These are phyloP conservation scores for Cladosporium sphaerospermum DNA, from an alignment of 2,329 filamentous ascomycete species.

Conservation along the genomic window DNA sequence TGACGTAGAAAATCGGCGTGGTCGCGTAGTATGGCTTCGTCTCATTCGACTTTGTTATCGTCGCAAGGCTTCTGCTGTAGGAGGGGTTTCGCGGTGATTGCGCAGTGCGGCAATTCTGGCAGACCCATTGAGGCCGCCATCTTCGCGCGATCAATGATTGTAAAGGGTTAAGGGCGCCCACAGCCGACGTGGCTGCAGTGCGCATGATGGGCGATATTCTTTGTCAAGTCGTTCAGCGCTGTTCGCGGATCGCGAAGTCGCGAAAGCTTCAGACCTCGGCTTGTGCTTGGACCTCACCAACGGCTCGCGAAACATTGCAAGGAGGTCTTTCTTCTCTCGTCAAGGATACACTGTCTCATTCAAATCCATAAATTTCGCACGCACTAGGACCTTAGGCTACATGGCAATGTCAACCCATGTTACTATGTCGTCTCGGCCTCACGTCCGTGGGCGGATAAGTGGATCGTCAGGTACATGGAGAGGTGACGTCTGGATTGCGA, in stretches of 20 bases:
- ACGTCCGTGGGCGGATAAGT: neutral
- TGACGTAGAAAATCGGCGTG: slow-evolving; percentile 98
- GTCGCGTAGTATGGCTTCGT: slow-evolving; percentile 89
- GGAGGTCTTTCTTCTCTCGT: too few relatives aligned
- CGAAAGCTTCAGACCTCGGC: neutral
- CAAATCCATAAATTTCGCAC: too few relatives aligned
- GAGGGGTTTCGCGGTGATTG: neutral
- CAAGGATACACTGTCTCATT: too few relatives aligned
- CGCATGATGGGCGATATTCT: slow-evolving; percentile 5
- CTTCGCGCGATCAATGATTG: slow-evolving; percentile 28
- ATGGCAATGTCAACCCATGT: too few relatives aligned
- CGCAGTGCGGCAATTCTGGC: slow-evolving; percentile 15
- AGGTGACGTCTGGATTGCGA: slow-evolving; percentile 8
- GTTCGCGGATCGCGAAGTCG: neutral
- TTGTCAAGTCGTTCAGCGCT: neutral
- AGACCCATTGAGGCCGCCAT: slow-evolving; percentile 33
- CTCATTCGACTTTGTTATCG: slow-evolving; percentile 12
- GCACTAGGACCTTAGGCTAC: too few relatives aligned
- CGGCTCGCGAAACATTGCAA: too few relatives aligned
- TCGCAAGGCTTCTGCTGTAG: slow-evolving; percentile 10
- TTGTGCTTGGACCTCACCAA: neutral
- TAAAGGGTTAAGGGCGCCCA: slow-evolving; percentile 24
- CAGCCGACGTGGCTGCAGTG: neutral
- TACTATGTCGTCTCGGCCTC: too few relatives aligned
- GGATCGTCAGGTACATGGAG: neutral